Evolutionary conservation across 305 asterid genomes (phyloP), one percentile per base, ranked within the genome.

Genomic region (Fraxinus sp.): DNA sequence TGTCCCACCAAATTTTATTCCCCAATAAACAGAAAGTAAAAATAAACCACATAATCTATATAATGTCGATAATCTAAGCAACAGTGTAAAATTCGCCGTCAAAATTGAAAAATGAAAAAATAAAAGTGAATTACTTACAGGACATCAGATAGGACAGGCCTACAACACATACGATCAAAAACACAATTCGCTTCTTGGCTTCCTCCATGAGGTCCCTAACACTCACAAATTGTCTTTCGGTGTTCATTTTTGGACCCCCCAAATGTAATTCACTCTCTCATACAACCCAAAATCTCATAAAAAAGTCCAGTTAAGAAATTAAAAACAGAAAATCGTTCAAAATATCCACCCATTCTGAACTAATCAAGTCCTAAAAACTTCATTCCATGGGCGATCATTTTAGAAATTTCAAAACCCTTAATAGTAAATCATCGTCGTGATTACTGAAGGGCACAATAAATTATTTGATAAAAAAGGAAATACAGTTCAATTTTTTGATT

Each of bases 121-220:
- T 13, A 49, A 49, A 49, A 49, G 46, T 57, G 52, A 83, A 76
- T 78, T 80, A 88, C 92, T 91, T 76, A 91, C 94, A 79, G 32
- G 94, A 91, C 94, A 91, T 89, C 75, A 91, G 90, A 80, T 89
- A 91, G 82, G 94, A 88, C 81, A 91, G 81, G 86, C 94, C 94
- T 83, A 87, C 90, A 74, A 84, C 91, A 74, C 89, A 88, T 41
- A 88, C 88, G 26, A 85, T 86, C 84, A 91, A 82, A 41, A 91
- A 81, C 75, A 86, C 90, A 84, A 85, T 78, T 82, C 94, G 89
- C 84, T 89, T 91, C 88, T 88, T 91, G 84, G 94, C 94, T 84
- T 91, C 94, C 64, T 91, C 94, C 75, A 83, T 86, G 20, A 91
- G 87, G 87, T 89, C 94, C 68, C 89, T 86, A 77, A 87, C 74